Conservation (phyloP, 2,329 filamentous ascomycete genomes). For the Xylariaceae sp. region DNA sequence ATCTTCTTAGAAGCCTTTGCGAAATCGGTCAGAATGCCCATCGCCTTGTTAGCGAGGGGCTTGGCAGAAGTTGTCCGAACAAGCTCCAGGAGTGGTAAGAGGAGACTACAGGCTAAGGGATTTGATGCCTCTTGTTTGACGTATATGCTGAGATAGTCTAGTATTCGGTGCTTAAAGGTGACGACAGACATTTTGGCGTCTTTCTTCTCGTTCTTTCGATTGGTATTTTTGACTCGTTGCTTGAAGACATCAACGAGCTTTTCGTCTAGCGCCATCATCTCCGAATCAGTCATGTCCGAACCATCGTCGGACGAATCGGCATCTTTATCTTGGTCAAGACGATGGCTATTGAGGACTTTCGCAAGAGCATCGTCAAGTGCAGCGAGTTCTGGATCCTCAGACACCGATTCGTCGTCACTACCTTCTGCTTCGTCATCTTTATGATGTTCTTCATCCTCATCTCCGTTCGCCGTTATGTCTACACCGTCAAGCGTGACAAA, state of each 20-base stretch:
- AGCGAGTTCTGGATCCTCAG: conserved; percentile 52
- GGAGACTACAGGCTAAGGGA: conserved; percentile 68
- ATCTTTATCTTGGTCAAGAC: conserved; percentile 63
- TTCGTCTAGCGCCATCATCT: conserved; percentile 89
- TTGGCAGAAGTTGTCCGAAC: conserved; percentile 79
- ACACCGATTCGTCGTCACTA: conserved; percentile 50
- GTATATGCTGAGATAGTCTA: conserved; percentile 87
- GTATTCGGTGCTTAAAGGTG: conserved; percentile 92
- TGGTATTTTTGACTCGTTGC: conserved; percentile 70
- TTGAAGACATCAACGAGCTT: conserved; percentile 87
- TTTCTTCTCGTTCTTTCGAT: conserved; percentile 82
- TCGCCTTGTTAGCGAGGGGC: conserved; percentile 75
- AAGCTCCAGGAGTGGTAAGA: conserved; percentile 78
- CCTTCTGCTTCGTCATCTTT: conserved; percentile 47
- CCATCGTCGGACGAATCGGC: conserved; percentile 66
- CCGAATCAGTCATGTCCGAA: conserved; percentile 90
- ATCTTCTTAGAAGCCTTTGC: conserved; percentile 70
- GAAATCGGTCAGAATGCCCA: conserved; percentile 73
- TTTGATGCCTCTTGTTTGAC: conserved; percentile 77
- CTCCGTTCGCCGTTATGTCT: conserved; percentile 46
- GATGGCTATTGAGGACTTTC: conserved; percentile 75
- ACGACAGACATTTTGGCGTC: conserved; percentile 87
- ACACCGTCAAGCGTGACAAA: conserved; percentile 48
- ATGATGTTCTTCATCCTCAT: conserved; percentile 51
- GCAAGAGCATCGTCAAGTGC: conserved; percentile 77